Percentiles rank a stretch among this genome's conserved stretches.
phyloP scores from a whole-genome alignment of 768 basidiomycete species.

The Psilocybe cyanescens region DNA sequence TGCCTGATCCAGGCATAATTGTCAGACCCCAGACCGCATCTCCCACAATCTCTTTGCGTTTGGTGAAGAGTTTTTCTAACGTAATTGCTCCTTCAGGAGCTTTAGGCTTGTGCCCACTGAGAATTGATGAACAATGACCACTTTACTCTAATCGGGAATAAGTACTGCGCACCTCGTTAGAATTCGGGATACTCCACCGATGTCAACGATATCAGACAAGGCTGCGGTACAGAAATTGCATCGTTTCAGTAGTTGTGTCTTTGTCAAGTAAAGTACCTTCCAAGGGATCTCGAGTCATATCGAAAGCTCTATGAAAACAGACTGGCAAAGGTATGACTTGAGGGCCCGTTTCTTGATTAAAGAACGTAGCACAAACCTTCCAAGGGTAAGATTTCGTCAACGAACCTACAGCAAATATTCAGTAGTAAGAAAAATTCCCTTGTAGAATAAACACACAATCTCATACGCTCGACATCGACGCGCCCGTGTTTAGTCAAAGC shows the following conservation, averaged over 20 bases:
- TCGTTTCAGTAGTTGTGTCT: background rate
- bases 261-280: conserved; percentile 43
- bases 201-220: conserved; percentile 50
- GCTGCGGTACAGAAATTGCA: conserved; percentile 31
- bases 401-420: conserved; percentile 41
- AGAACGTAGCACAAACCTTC: conserved; percentile 51
- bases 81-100: conserved; percentile 45
- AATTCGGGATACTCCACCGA: conserved; percentile 73
- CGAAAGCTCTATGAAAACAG: conserved; percentile 81
- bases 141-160: background rate
- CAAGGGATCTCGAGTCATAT: conserved; percentile 62
- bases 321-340: conserved; percentile 42
- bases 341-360: background rate
- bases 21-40: conserved; percentile 42
- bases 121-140: too few species aligned
- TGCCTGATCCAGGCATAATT: conserved; percentile 79
- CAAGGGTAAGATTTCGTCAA: conserved; percentile 58
- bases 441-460: conserved; percentile 41
- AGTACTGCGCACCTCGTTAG: conserved; percentile 66
- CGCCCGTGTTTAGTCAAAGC: conserved; percentile 58
- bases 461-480: conserved; percentile 63
- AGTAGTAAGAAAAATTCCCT: background rate
- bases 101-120: conserved; percentile 56
- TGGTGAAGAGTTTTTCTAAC: conserved; percentile 43
- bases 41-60: conserved; percentile 37